Evolutionary conservation across 2,329 filamentous ascomycete genomes (phyloP), one percentile per base, ranked within the genome.

Genomic region (Botrytis galanthina): DNA sequence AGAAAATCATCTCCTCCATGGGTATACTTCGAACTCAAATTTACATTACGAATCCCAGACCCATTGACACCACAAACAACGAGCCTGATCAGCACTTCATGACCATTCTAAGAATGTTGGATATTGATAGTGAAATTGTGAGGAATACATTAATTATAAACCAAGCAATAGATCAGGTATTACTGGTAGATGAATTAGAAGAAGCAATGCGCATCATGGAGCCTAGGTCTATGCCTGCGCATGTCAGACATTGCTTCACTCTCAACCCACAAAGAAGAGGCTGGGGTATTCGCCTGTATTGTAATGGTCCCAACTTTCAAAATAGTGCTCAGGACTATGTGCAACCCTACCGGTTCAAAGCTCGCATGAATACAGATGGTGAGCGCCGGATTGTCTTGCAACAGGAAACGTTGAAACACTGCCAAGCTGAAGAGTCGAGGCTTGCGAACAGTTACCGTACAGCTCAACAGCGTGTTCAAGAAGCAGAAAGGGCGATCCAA

Each of bases 131-230:
- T 77, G 88, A 92, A 32, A 83, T 92, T 61, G 91, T 98, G 32
- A 90, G 90, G 68, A 92, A 94, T 75, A 91, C 94, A 74, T 84
- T 98, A 64, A 91, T 99, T 79, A 96, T 98, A 80, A 91, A 91
- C 75, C 88, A 94, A 77, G 83, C 84, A 10, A 93, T 98, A 70
- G 96, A 99, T 75, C 95, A 98, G 81, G 89, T 91, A 12, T 88
- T 97, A 9, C 85, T 99, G 0, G 89, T 98, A 71, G 85, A 90
- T 72, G 85, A 91, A 44, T 86, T 92, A 42, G 82, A 86, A 1
- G 87, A 93, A 73, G 96, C 91, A 1, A 86, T 91, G 61, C 83
- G 86, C 6, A 87, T 93, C 63, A 93, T 97, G 87, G 89, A 92
- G 74, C 85, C 87, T 71, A 86, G 85, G 35, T 83, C 83, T 59